phyloP scores from a whole-genome alignment of 2,329 filamentous ascomycete species.

The Cytospora piceae region DNA sequence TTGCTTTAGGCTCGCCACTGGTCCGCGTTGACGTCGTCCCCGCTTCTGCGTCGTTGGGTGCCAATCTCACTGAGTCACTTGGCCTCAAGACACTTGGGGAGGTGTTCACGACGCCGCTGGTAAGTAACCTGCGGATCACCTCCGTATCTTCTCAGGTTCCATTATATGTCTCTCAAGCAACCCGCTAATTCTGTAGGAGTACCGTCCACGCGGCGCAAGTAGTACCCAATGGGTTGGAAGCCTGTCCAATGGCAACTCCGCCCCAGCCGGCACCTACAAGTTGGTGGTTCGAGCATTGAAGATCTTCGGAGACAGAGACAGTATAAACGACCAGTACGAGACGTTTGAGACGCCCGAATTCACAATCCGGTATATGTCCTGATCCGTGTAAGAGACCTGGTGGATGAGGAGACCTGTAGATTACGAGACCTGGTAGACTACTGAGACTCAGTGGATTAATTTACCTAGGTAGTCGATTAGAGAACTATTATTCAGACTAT shows the following conservation, averaged over 20 bases:
- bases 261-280: conserved; percentile 54
- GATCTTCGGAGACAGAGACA: conserved; percentile 53
- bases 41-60: conserved; percentile 36
- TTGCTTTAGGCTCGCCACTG: conserved; percentile 51
- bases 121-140: neutral
- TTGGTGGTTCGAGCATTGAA: conserved; percentile 53
- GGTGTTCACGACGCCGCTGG: conserved; percentile 46
- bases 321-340: conserved; percentile 51
- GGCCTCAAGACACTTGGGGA: conserved; percentile 49
- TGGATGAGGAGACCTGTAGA: too few relatives aligned
- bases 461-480: too few relatives aligned
- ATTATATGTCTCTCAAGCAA: neutral
- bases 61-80: conserved; percentile 37
- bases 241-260: conserved; percentile 51
- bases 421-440: too few relatives aligned
- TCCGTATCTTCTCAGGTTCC: too few relatives aligned
- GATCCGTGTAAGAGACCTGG: too few relatives aligned
- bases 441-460: too few relatives aligned
- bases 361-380: conserved; percentile 46
- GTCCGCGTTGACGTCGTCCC: conserved; percentile 52
- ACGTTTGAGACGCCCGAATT: conserved; percentile 47
- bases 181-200: conserved; percentile 26
- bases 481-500: too few relatives aligned
- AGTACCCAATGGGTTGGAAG: conserved; percentile 49
- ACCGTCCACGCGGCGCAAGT: conserved; percentile 39